These are phyloP conservation scores for Cyclotella atomus DNA, from an alignment of 108 stramenopile species.

Conservation along the genomic window DNA sequence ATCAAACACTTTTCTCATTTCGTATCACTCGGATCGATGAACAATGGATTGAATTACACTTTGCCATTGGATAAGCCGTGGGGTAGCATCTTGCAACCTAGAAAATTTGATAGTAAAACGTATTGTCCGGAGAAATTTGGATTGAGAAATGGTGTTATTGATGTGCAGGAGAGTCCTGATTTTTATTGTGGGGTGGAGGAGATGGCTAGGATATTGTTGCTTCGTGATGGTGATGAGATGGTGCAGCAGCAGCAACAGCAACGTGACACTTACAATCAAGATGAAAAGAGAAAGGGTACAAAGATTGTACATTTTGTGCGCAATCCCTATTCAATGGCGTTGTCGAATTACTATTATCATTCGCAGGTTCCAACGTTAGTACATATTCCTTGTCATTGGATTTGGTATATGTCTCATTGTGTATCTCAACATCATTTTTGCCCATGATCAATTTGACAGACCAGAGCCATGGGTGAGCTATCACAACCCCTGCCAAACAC, in stretches of 20 bases:
- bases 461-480: slow-evolving; percentile 26
- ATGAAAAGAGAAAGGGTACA: not conserved
- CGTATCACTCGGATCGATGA: not conserved
- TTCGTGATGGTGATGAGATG: not conserved
- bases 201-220: slow-evolving; percentile 18
- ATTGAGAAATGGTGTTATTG: slow-evolving; percentile 10
- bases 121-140: slow-evolving; percentile 11
- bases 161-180: slow-evolving; percentile 28
- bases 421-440: not conserved
- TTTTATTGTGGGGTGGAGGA: slow-evolving; percentile 15
- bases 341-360: slow-evolving; percentile 34
- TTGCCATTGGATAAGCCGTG: slow-evolving; percentile 11
- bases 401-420: not conserved
- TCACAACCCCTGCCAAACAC: slow-evolving; percentile 15
- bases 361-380: slow-evolving; percentile 28
- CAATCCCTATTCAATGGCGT: slow-evolving; percentile 28
- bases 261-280: not conserved
- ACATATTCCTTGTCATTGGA: too few relatives aligned
- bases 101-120: slow-evolving; percentile 3
- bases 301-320: slow-evolving; percentile 32
- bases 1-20: not conserved
- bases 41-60: not conserved
- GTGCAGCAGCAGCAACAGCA: too few relatives aligned
- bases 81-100: slow-evolving; percentile 13
- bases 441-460: not conserved